phyloP scores from a whole-genome alignment of 208 protist genomes.

The Crithidia sp. region DNA sequence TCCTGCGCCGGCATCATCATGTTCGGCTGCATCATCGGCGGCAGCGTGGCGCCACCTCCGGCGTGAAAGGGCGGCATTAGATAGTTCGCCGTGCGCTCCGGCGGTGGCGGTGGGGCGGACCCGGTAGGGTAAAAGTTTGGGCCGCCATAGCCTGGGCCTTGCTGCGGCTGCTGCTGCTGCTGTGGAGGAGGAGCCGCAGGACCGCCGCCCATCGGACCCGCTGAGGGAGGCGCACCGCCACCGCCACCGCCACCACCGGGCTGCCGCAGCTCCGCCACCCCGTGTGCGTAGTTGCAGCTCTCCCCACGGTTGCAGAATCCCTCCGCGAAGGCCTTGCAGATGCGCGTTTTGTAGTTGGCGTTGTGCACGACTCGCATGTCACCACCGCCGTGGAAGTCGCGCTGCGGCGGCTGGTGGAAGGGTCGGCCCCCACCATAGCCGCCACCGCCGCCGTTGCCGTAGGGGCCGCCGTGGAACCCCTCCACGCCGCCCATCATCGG shows the following conservation, averaged over 20 bases:
- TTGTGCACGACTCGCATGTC: constrained; percentile 9
- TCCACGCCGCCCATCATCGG: constrained; percentile 22
- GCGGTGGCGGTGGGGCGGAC: background rate
- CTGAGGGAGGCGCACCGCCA: background rate
- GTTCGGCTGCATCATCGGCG: constrained; percentile 21
- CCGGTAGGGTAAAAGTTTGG: background rate
- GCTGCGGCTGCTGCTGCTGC: constrained; percentile 11
- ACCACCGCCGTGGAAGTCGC: constrained; percentile 7
- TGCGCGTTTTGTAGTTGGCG: constrained; percentile 65
- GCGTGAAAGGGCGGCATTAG: constrained; percentile 26
- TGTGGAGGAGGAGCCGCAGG: background rate
- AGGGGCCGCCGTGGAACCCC: constrained; percentile 10
- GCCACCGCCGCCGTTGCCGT: constrained; percentile 15
- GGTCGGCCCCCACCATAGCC: constrained; percentile 8
- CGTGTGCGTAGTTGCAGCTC: constrained; percentile 87
- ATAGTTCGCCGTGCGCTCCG: constrained; percentile 29
- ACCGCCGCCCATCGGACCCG: no score
- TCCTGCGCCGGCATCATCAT: constrained; percentile 1
- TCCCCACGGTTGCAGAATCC: constrained; percentile 71
- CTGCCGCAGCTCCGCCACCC: constrained; percentile 57
- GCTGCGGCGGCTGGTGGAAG: constrained; percentile 5
- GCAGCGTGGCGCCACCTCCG: background rate
- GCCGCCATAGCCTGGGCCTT: background rate
- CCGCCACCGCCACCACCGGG: background rate
- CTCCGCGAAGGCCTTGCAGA: constrained; percentile 79